Conservation (phyloP, 2,329 filamentous ascomycete genomes). For the Microascus cirrosus region DNA sequence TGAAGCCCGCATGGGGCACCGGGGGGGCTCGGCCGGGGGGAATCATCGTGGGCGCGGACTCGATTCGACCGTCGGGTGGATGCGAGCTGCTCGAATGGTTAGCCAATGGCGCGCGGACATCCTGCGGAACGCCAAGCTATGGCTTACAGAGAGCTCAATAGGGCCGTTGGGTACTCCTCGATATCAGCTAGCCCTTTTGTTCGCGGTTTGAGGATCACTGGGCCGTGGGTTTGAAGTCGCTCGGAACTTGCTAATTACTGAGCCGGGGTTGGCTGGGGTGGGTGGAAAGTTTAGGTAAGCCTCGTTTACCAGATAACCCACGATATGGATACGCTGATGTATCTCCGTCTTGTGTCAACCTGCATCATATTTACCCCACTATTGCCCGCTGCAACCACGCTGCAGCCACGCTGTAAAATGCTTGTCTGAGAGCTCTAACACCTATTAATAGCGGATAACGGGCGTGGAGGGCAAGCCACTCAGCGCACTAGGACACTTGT, state of each 20-base stretch:
- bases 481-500: not conserved
- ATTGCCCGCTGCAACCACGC: not conserved
- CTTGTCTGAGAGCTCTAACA: not conserved
- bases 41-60: slow-evolving; percentile 2
- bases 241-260: not conserved
- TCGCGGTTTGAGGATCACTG: not conserved
- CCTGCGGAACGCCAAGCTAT: not conserved
- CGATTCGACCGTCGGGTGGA: not conserved
- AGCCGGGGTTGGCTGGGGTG: not conserved
- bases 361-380: not conserved
- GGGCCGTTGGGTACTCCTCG: not conserved
- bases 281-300: not conserved
- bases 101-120: not conserved
- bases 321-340: not conserved
- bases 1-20: slow-evolving; percentile 36
- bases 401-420: not conserved
- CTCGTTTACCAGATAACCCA: not conserved
- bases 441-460: not conserved
- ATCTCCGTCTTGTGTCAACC: not conserved
- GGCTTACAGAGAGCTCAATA: not conserved
- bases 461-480: not conserved
- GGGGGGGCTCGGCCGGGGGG: slow-evolving; percentile 18
- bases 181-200: not conserved
- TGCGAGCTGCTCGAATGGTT: not conserved
- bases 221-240: not conserved